Evolutionary conservation across 805 yeast species (phyloP), one percentile per base, ranked within the genome.

Genomic region (Candida sonorensis): DNA sequence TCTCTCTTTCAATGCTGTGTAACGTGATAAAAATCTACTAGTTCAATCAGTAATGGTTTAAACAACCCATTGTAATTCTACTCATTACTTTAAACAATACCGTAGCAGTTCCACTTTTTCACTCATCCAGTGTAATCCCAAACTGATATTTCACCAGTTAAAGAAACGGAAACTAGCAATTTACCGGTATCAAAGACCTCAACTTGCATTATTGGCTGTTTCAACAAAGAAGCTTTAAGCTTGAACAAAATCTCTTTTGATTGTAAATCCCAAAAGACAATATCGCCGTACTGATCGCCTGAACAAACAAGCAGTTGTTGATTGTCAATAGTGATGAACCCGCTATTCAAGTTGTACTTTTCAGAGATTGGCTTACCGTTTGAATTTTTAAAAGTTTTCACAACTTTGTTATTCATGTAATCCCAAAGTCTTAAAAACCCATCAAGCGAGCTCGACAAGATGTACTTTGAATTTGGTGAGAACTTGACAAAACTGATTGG

Each of bases 351-450:
- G 17, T 66, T 62, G 48, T 58, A 79, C 40, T 72, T 74, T 39
- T 68, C 76, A 30, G 70, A 57, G n/a, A 73, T 50, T 8, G 65
- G 53, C 7, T 38, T 29, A 8, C 52, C 40, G 29, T 46, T 41
- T 2, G 36, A 12, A 19, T 48, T 46, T 26, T 43, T 48, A 35
- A 44, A 59, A 3, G 95, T 84, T 52, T 86, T 84, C 21, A 85
- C 81, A 16, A 85, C 88, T 41, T 69, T 71, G 48, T 85, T 84
- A 43, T 75, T 69, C 72, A 84, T 75, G 55, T 83, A 86, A 55
- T 86, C 92, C 95, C 96, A 88, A 22, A 88, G 51, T 38, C 90
- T 64, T 4, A 87, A 62, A 4, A 68, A 61, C 3, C 95, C 95
- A 54, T 87, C 95, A 35, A 84, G 60, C 11, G 94, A 76, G 14